Conservation (phyloP, 148 eudicot species). For the Vaccinium corymbosum region DNA sequence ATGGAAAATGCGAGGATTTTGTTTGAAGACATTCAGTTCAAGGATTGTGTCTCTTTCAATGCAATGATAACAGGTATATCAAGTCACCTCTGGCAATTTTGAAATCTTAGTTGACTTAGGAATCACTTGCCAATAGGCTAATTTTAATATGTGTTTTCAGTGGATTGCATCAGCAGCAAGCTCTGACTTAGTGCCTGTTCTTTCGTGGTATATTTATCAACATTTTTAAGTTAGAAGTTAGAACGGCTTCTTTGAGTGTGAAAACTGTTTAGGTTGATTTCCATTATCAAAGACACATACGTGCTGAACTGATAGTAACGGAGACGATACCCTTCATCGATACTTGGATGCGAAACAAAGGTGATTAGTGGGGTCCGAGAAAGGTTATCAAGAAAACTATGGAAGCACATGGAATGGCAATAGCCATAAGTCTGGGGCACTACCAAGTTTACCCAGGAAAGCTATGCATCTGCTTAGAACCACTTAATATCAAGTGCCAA, state of each 20-base stretch:
- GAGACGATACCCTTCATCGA: neutral
- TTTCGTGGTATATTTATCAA: neutral
- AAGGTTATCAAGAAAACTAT: neutral
- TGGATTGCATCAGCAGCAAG: neutral
- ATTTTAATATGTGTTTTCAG: neutral
- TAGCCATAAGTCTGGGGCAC: neutral
- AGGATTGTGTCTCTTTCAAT: slow-evolving; percentile 31
- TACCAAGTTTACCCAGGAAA: neutral
- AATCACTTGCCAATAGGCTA: neutral
- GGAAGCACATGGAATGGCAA: neutral
- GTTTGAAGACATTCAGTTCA: slow-evolving; percentile 31
- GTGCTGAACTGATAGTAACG: neutral
- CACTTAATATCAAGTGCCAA: neutral
- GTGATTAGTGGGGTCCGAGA: neutral
- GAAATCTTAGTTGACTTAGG: neutral
- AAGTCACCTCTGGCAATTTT: neutral
- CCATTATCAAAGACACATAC: neutral
- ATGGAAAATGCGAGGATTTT: slow-evolving; percentile 37
- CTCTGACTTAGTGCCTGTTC: no score
- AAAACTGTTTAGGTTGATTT: neutral
- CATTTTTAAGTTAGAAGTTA: neutral
- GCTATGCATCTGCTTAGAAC: neutral
- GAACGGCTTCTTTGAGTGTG: neutral
- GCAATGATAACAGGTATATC: slow-evolving; percentile 35
- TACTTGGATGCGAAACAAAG: neutral